Conservation (phyloP, 352 stramenopile genomes). For the Phytophthora rubi region DNA sequence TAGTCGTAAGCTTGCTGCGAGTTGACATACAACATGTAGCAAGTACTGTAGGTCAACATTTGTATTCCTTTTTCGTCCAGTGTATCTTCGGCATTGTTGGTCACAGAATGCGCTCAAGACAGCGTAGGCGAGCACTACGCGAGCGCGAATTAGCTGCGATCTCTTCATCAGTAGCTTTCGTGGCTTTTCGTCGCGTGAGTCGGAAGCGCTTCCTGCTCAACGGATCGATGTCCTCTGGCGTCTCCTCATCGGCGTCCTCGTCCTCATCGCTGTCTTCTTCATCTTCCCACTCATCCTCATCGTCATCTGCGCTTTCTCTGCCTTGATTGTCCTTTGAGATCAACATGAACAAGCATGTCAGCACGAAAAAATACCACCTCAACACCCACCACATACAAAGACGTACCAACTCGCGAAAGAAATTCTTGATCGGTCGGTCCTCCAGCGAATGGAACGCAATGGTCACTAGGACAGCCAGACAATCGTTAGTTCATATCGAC, state of each 20-base stretch:
- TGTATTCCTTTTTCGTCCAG: background rate
- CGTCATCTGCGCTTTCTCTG: constrained; percentile 32
- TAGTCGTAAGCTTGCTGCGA: background rate
- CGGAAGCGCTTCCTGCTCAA: constrained; percentile 57
- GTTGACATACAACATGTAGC: background rate
- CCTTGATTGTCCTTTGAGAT: constrained; percentile 47
- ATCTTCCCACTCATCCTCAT: constrained; percentile 31
- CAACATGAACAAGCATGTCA: background rate
- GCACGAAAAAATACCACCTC: background rate
- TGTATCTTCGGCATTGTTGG: background rate
- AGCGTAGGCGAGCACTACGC: constrained; percentile 75
- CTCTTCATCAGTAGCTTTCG: constrained; percentile 71
- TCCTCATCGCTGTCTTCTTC: constrained; percentile 18
- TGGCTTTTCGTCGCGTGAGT: constrained; percentile 68
- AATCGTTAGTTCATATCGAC: constrained; percentile 5
- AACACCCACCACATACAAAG: background rate
- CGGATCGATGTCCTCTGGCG: constrained; percentile 23
- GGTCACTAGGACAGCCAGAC: constrained; percentile 46
- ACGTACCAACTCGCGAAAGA: constrained; percentile 70
- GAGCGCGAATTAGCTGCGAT: constrained; percentile 69
- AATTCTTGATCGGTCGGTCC: constrained; percentile 81
- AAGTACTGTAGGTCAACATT: background rate
- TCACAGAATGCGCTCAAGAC: constrained; percentile 66
- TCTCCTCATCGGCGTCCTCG: constrained; percentile 35
- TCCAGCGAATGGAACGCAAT: constrained; percentile 89